A percentile compares a stretch with the other conserved stretches of the same genome.
phyloP scores from a whole-genome alignment of 139 green algal genomes.

The Micractinium sp. region DNA sequence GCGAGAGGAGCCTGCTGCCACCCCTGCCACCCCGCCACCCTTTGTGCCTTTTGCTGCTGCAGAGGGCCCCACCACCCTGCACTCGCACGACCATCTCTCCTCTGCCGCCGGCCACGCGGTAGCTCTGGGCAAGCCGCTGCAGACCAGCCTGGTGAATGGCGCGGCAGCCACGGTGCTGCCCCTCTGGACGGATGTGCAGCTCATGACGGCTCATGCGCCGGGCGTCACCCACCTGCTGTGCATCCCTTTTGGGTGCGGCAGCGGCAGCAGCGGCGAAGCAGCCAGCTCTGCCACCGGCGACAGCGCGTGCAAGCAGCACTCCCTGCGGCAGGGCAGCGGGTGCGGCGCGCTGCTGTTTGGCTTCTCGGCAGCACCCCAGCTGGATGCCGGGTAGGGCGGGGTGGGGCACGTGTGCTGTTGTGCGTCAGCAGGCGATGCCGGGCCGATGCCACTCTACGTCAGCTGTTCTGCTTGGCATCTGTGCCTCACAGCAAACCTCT shows the following conservation, averaged over 20 bases:
- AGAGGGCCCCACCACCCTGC: constrained; percentile 27
- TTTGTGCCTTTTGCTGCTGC: neutral
- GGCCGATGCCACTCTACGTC: too few species aligned
- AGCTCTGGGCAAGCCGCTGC: neutral
- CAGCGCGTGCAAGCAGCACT: neutral
- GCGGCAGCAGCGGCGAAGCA: neutral
- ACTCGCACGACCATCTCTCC: neutral
- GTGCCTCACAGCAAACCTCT: too few species aligned
- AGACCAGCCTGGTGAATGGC: neutral
- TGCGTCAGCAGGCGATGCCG: too few species aligned
- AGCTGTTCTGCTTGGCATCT: too few species aligned
- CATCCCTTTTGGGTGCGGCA: neutral
- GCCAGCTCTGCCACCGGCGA: neutral
- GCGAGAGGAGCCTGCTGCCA: too few species aligned
- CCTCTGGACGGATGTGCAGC: constrained; percentile 10
- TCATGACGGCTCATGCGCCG: neutral
- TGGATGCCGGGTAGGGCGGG: neutral
- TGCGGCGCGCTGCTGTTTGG: constrained; percentile 25
- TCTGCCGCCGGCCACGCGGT: neutral
- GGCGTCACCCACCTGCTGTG: constrained; percentile 6
- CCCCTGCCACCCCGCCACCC: neutral
- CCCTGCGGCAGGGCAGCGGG: neutral
- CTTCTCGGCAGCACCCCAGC: neutral
- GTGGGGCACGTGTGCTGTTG: neutral
- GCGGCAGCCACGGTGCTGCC: neutral